Percentiles rank a stretch among this genome's conserved stretches.
phyloP scores from a whole-genome alignment of 2,329 filamentous ascomycete genomes.

The Fusarium staphyleae region DNA sequence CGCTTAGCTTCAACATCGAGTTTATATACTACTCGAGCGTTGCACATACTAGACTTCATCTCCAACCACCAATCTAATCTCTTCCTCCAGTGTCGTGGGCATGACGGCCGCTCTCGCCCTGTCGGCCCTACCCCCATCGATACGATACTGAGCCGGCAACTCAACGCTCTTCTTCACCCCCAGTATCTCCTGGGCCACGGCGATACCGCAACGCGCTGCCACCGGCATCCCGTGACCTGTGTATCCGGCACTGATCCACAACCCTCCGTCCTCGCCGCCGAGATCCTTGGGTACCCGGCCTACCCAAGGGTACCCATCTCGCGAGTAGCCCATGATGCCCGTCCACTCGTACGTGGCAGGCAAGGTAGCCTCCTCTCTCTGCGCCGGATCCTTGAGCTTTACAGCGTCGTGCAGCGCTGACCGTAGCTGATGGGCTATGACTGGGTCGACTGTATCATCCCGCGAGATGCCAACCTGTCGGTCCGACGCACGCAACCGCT shows the following conservation, averaged over 20 bases:
- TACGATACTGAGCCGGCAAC: slow-evolving; percentile 53
- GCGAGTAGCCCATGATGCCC: slow-evolving; percentile 79
- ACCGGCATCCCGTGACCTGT: slow-evolving; percentile 82
- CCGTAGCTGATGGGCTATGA: slow-evolving; percentile 63
- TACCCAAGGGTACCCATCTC: slow-evolving; percentile 74
- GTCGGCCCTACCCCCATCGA: slow-evolving; percentile 46
- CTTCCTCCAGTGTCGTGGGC: slow-evolving; percentile 38
- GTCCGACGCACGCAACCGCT: slow-evolving; percentile 62
- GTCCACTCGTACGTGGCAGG: slow-evolving; percentile 72
- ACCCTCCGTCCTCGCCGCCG: slow-evolving; percentile 54
- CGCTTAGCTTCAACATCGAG: background rate
- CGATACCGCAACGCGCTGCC: slow-evolving; percentile 70
- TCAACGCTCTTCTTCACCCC: slow-evolving; percentile 49
- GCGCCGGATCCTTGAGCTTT: slow-evolving; percentile 47
- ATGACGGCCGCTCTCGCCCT: slow-evolving; percentile 31
- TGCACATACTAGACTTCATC: background rate
- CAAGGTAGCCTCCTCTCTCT: slow-evolving; percentile 54
- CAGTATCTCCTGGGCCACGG: slow-evolving; percentile 66
- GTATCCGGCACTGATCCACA: slow-evolving; percentile 72
- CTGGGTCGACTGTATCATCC: slow-evolving; percentile 64
- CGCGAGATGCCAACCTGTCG: slow-evolving; percentile 61
- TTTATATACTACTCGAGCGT: background rate
- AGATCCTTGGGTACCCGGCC: slow-evolving; percentile 65
- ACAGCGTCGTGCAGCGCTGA: slow-evolving; percentile 52
- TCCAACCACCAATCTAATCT: slow-evolving; percentile 36